These are phyloP conservation scores for Brettanomyces nanus DNA, from an alignment of 805 yeast genomes.

Conservation along the genomic window DNA sequence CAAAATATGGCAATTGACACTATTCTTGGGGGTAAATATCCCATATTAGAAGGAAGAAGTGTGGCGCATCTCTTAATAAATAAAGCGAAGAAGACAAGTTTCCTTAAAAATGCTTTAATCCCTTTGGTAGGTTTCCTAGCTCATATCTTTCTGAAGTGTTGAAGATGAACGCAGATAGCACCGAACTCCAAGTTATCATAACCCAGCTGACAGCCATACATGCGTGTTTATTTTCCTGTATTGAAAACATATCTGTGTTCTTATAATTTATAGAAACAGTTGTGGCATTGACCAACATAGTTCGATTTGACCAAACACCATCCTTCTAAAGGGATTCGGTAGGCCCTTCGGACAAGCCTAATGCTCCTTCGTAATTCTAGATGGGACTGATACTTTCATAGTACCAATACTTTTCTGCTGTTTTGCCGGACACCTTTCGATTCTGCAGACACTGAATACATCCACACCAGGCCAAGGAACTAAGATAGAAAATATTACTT, in stretches of 20 bases:
- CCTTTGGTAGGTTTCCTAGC: constrained; percentile 2
- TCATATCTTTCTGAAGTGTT: constrained; percentile 4
- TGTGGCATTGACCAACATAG: constrained; percentile 2
- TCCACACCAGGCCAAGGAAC: background rate
- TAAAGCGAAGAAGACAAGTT: constrained; percentile 5
- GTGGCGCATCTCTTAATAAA: constrained; percentile 6
- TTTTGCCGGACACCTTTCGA: background rate
- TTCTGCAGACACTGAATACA: background rate
- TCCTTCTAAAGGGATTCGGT: background rate
- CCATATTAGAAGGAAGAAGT: constrained; percentile 3
- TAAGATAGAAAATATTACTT: background rate
- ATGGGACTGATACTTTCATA: background rate
- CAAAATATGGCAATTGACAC: constrained; percentile 4
- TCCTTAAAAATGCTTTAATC: constrained; percentile 2
- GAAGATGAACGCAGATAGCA: constrained; percentile 4
- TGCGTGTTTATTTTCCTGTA: background rate
- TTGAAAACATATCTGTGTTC: background rate
- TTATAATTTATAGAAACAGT: background rate
- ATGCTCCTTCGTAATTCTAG: background rate
- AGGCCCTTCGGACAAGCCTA: background rate
- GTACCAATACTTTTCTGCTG: background rate
- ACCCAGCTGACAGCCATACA: constrained; percentile 6
- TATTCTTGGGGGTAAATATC: constrained; percentile 8
- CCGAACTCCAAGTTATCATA: constrained; percentile 8
- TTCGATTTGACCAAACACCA: background rate